These are phyloP conservation scores for Echria macrotheca DNA, from an alignment of 495 filamentous ascomycete genomes.

Conservation along the genomic window DNA sequence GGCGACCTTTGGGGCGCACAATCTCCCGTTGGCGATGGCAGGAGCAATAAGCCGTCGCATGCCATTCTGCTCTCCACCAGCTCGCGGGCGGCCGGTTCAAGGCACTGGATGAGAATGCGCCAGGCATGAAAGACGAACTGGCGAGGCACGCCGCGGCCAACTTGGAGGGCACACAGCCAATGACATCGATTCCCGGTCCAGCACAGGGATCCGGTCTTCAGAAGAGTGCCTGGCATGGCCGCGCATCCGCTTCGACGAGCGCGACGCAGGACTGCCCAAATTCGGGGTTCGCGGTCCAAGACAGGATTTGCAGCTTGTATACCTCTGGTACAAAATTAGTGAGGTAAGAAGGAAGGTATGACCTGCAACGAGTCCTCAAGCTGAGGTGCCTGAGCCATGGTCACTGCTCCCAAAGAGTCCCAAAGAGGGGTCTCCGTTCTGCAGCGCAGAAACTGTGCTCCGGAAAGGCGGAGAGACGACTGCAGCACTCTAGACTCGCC, in stretches of 20 bases:
- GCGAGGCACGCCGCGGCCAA: conserved; percentile 17
- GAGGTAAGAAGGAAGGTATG: too few species aligned
- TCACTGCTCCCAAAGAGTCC: too few species aligned
- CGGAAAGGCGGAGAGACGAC: background rate
- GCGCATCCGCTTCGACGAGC: conserved; percentile 5
- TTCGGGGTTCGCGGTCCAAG: background rate
- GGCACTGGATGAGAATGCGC: conserved; percentile 31
- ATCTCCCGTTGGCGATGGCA: conserved; percentile 12
- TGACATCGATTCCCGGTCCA: conserved; percentile 11
- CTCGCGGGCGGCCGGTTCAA: conserved; percentile 11
- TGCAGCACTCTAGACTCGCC: conserved; percentile 4
- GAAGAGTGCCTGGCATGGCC: conserved; percentile 7
- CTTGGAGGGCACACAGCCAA: conserved; percentile 23
- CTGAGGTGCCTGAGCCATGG: too few species aligned
- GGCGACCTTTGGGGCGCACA: conserved; percentile 8
- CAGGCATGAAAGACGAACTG: conserved; percentile 23
- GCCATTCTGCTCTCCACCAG: conserved; percentile 13
- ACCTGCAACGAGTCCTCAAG: too few species aligned
- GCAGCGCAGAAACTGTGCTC: background rate
- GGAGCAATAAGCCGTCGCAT: conserved; percentile 14
- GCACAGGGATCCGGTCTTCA: conserved; percentile 20
- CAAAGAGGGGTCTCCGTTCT: too few species aligned
- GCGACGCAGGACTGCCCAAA: conserved; percentile 18
- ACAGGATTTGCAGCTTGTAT: too few species aligned
- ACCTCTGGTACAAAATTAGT: too few species aligned